Conservation (phyloP, 2,329 filamentous ascomycete species). For the Curvularia sp. region DNA sequence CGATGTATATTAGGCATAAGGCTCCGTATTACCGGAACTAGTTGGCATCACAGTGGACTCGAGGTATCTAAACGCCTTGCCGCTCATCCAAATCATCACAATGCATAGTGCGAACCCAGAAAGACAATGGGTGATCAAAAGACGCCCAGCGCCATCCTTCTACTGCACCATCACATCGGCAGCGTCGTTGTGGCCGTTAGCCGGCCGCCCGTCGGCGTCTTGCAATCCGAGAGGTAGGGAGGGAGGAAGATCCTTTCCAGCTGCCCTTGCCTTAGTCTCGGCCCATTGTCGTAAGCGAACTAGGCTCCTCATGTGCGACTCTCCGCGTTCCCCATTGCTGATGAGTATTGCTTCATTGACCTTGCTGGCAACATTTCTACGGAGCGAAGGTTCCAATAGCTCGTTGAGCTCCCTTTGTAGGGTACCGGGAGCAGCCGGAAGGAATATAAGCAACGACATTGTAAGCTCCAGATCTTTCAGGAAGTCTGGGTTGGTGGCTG, state of each 20-base stretch:
- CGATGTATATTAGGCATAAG: not conserved
- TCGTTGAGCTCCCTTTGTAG: conserved; percentile 77
- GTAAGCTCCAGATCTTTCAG: conserved; percentile 88
- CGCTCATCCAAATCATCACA: not conserved
- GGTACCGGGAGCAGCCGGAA: conserved; percentile 65
- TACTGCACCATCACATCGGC: conserved; percentile 47
- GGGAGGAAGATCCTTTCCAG: conserved; percentile 52
- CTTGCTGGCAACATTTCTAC: conserved; percentile 80
- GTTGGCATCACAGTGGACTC: not conserved
- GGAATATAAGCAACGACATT: conserved; percentile 90
- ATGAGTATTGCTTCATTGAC: conserved; percentile 90
- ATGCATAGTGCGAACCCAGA: not conserved
- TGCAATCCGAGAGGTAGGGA: conserved; percentile 54
- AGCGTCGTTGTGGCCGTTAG: conserved; percentile 43
- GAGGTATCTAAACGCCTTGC: not conserved
- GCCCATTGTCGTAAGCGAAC: conserved; percentile 86
- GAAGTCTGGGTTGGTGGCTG: conserved; percentile 80
- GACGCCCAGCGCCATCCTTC: not conserved
- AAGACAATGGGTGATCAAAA: not conserved
- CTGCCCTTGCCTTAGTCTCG: conserved; percentile 66
- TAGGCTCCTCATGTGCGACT: conserved; percentile 82
- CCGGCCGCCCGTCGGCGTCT: conserved; percentile 36
- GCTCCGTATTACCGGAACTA: conserved; percentile 2
- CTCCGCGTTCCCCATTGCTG: conserved; percentile 73
- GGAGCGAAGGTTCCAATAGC: conserved; percentile 78